Conservation (phyloP, 352 stramenopile species). For the Pythium phragmiticola region DNA sequence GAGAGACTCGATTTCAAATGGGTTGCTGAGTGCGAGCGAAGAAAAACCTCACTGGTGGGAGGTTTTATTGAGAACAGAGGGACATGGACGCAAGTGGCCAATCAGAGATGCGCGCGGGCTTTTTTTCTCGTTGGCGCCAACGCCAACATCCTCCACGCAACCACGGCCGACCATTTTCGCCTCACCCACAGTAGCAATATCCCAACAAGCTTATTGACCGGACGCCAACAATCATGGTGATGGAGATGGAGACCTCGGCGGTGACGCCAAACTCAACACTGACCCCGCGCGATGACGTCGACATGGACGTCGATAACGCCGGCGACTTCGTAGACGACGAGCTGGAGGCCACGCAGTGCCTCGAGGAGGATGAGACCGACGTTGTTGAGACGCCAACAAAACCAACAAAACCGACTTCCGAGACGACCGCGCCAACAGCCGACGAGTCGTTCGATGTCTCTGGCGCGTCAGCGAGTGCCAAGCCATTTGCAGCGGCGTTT, state of each 20-base stretch:
- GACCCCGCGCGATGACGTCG: not conserved
- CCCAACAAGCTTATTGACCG: not conserved
- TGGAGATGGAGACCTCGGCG: slow-evolving; percentile 15
- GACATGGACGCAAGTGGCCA: slow-evolving; percentile 8
- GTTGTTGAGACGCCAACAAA: not conserved
- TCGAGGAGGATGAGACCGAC: slow-evolving; percentile 30
- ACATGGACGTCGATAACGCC: slow-evolving; percentile 27
- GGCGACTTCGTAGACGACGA: slow-evolving; percentile 34
- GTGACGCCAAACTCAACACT: not conserved
- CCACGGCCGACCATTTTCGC: not conserved
- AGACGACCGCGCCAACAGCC: not conserved
- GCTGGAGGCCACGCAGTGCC: slow-evolving; percentile 40
- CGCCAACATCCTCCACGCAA: slow-evolving; percentile 6
- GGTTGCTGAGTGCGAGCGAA: not conserved
- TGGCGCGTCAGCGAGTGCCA: slow-evolving; percentile 29
- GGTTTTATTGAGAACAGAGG: slow-evolving; percentile 8
- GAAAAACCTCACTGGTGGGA: slow-evolving; percentile 1
- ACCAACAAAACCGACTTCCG: not conserved
- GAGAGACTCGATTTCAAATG: slow-evolving; percentile 5
- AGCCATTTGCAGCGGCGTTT: slow-evolving; percentile 51
- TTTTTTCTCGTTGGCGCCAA: slow-evolving; percentile 2
- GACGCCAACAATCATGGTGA: not conserved
- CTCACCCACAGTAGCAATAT: not conserved
- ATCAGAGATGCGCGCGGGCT: slow-evolving; percentile 14
- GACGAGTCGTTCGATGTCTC: slow-evolving; percentile 12